A percentile compares a stretch with the other conserved stretches of the same genome.
Conservation (phyloP, 2,329 filamentous ascomycete genomes). For the Graphilbum sp. region DNA sequence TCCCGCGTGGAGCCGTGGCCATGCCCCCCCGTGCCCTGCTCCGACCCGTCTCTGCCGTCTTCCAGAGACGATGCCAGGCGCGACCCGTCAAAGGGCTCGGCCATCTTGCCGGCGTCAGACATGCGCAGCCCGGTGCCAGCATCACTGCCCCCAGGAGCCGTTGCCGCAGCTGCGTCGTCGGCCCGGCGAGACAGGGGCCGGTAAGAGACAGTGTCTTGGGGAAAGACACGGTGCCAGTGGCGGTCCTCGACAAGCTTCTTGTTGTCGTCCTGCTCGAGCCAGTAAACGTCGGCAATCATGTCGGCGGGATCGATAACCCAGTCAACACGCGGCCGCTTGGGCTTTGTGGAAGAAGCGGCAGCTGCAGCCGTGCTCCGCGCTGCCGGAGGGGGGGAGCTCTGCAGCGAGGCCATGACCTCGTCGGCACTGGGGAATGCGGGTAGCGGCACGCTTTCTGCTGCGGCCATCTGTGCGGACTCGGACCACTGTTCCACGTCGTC, state of each 20-base stretch:
- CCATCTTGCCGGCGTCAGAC: too few species aligned
- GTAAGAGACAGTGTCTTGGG: slow-evolving; percentile 17
- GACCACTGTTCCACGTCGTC: slow-evolving; percentile 43
- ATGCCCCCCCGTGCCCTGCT: neutral
- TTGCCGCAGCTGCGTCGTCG: slow-evolving; percentile 4
- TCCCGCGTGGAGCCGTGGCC: slow-evolving; percentile 36
- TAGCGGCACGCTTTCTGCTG: slow-evolving; percentile 15
- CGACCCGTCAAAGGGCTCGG: too few species aligned
- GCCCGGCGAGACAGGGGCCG: slow-evolving; percentile 15
- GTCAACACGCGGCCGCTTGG: slow-evolving; percentile 59
- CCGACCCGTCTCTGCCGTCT: neutral
- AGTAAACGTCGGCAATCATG: slow-evolving; percentile 76
- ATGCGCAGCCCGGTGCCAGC: too few species aligned
- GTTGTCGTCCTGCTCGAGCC: slow-evolving; percentile 71
- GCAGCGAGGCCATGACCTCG: slow-evolving; percentile 19
- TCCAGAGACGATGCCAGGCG: neutral
- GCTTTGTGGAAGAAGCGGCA: slow-evolving; percentile 24
- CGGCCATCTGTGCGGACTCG: slow-evolving; percentile 16
- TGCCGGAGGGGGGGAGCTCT: slow-evolving; percentile 25
- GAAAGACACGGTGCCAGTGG: slow-evolving; percentile 57
- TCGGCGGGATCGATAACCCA: slow-evolving; percentile 77
- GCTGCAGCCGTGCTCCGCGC: slow-evolving; percentile 15
- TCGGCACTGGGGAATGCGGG: slow-evolving; percentile 31
- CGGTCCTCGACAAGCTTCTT: slow-evolving; percentile 69
- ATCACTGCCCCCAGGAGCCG: neutral